Evolutionary conservation across 2,329 filamentous ascomycete genomes (phyloP).

Genomic region (Colletotrichum melonis): DNA sequence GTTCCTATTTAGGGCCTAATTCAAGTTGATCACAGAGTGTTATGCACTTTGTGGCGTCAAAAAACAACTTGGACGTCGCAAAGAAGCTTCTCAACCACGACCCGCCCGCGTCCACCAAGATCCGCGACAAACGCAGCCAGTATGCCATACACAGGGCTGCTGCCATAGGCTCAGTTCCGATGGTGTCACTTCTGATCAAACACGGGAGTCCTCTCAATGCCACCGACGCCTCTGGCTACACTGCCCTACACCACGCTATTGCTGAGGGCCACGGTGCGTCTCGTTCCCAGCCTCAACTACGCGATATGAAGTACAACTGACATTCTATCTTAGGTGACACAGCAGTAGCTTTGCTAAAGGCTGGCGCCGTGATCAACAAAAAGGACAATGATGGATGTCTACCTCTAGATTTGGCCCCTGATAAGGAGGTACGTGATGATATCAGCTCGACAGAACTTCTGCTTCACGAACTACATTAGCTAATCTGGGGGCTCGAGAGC

Average conservation of each 20-base stretch:
- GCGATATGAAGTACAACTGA: background rate
- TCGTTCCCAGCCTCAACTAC: background rate
- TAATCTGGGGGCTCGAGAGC: background rate
- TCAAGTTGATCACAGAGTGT: slow-evolving; percentile 70
- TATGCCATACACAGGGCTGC: slow-evolving; percentile 92
- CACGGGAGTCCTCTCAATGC: slow-evolving; percentile 85
- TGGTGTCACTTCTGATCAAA: slow-evolving; percentile 83
- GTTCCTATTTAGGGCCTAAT: background rate
- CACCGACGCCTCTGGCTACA: slow-evolving; percentile 84
- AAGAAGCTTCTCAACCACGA: slow-evolving; percentile 80
- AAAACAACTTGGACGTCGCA: slow-evolving; percentile 85
- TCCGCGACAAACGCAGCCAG: slow-evolving; percentile 89
- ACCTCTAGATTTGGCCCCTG: slow-evolving; percentile 86
- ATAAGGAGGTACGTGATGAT: slow-evolving; percentile 74
- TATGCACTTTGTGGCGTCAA: slow-evolving; percentile 92
- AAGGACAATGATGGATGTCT: slow-evolving; percentile 77
- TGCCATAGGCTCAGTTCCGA: slow-evolving; percentile 88
- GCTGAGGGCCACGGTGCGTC: slow-evolving; percentile 76
- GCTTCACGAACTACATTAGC: background rate
- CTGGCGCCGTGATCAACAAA: slow-evolving; percentile 85
- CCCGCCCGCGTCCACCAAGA: slow-evolving; percentile 76
- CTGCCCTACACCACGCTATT: slow-evolving; percentile 88
- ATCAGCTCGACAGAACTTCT: too few relatives aligned
- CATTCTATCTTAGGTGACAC: slow-evolving; percentile 70
- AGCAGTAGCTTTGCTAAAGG: slow-evolving; percentile 83